phyloP scores from a whole-genome alignment of 345 rosid genomes.

The Lenwebbia sp. region DNA sequence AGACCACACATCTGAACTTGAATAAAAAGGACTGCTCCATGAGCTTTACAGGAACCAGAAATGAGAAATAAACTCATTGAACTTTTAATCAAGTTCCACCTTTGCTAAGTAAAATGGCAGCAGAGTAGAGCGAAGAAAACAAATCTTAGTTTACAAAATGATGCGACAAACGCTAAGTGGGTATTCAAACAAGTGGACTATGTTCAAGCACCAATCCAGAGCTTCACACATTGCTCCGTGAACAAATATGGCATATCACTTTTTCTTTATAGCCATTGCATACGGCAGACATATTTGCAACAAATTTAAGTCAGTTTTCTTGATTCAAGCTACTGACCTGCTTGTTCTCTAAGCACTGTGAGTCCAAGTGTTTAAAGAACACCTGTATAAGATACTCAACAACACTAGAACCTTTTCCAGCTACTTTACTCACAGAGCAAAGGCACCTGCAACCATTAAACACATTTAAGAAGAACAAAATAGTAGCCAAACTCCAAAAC shows the following conservation, averaged over 20 bases:
- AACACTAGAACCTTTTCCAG: constrained; percentile 59
- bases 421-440: constrained; percentile 69
- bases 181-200: not conserved
- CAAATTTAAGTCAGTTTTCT: not conserved
- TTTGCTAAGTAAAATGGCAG: not conserved
- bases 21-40: not conserved
- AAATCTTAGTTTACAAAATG: not conserved
- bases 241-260: not conserved
- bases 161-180: not conserved
- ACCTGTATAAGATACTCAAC: constrained; percentile 84
- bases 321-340: constrained; percentile 49
- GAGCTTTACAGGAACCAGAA: not conserved
- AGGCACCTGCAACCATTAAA: constrained; percentile 57
- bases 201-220: not conserved
- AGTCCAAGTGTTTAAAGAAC: constrained; percentile 77
- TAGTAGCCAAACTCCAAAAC: not conserved
- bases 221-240: not conserved
- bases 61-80: not conserved
- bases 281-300: not conserved
- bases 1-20: not conserved
- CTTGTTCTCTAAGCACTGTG: constrained; percentile 55
- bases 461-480: not conserved
- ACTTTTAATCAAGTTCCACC: not conserved
- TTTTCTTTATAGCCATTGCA: not conserved
- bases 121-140: not conserved